Base-by-base conservation (phyloP, 2,329 filamentous ascomycete species). In the Nemania sp. region DNA sequence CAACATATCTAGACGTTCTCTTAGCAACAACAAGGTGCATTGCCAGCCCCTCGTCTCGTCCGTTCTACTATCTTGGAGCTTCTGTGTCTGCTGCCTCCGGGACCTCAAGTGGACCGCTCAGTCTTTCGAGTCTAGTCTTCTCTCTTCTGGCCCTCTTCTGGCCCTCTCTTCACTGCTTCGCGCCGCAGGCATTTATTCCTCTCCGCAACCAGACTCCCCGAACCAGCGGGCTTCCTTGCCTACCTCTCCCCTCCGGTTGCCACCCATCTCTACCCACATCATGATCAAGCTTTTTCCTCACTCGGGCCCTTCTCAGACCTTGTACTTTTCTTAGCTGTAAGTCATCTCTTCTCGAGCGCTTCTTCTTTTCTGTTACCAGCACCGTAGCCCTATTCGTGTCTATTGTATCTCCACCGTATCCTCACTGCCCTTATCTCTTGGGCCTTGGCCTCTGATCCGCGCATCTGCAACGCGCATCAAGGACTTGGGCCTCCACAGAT, bases 281-380 rank as follows among this genome's bases (percentile, higher is more conserved):
- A 71, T 72, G 68, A 69, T 67, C 67, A 62, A 68, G 66, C 59
- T 66, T 62, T 60, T 63, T 51, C 37, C 57, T 59, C 57, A 51
- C 39, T 50, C 57, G 50, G 20, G 51, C 50, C 55, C 58, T 59
- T 63, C 63, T 54, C 60, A 51, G 64, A 56, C 56, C 21, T 64
- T 67, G 54, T 57, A 65, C 51, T 54, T 67, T 55, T 70, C 58
- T 62, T 71, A 69, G 64, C 57, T 69, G 68, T 71, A 60, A 69
- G 68, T 35, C 39, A 17, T 6, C n/a, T 15, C 5, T 46, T 39
- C 5, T 43, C 17, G 15, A 43, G 25, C 3, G 13, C 25, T 37
- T 21, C 5, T 45, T 34, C 25, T 47, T 13, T 40, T n/a, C 7
- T 9, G 2, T 17, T 29, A 15, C 15, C 4, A 11, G 9, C n/a